Percentiles rank a stretch among this genome's conserved stretches.
These are phyloP conservation scores for Terfezia boudieri DNA, from an alignment of 495 filamentous ascomycete genomes.

Conservation along the genomic window DNA sequence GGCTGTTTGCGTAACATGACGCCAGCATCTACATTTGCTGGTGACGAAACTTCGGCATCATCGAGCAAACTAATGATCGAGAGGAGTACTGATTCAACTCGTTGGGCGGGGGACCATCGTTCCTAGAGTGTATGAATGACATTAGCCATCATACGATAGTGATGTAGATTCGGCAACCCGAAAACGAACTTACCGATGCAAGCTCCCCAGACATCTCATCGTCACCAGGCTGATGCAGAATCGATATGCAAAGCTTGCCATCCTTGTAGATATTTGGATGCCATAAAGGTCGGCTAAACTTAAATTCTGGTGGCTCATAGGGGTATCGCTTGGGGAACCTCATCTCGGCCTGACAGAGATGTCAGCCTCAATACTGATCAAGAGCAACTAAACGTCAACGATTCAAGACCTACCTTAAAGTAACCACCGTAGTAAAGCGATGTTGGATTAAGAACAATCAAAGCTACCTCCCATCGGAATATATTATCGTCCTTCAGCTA, in stretches of 20 bases:
- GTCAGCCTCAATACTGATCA: background rate
- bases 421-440: constrained; percentile 85
- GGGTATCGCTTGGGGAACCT: constrained; percentile 78
- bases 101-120: constrained; percentile 80
- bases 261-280: constrained; percentile 89
- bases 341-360: constrained; percentile 40
- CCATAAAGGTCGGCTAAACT: constrained; percentile 57
- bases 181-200: constrained; percentile 27
- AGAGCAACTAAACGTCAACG: background rate
- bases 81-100: constrained; percentile 81
- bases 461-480: constrained; percentile 63
- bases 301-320: constrained; percentile 76
- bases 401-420: constrained; percentile 35
- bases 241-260: constrained; percentile 87
- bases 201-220: constrained; percentile 78
- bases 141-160: background rate
- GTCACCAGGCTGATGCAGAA: constrained; percentile 77
- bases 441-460: constrained; percentile 80
- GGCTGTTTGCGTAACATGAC: constrained; percentile 60
- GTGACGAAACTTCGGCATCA: constrained; percentile 75
- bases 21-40: constrained; percentile 85
- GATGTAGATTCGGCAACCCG: background rate
- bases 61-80: constrained; percentile 86
- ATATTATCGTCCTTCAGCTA: constrained; percentile 54
- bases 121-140: constrained; percentile 26